phyloP scores from a whole-genome alignment of 2,329 filamentous ascomycete species.

The Gaeumannomyces sp. region DNA sequence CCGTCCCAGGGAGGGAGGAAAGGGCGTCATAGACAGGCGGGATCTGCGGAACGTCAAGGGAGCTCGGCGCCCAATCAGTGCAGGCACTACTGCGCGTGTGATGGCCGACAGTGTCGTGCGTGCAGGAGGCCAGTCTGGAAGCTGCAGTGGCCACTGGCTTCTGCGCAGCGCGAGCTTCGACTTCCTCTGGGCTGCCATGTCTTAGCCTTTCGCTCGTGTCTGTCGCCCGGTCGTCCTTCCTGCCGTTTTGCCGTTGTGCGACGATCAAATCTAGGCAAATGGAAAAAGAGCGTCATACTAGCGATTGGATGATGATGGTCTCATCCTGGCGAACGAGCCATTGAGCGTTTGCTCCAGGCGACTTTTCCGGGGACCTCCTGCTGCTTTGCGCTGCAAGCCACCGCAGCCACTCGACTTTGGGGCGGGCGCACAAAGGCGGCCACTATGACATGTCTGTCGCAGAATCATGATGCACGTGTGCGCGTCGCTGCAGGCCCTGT shows the following conservation, averaged over 20 bases:
- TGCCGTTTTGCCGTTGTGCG: not conserved
- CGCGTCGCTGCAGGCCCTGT: not conserved
- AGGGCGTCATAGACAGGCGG: not conserved
- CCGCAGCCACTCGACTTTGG: no score
- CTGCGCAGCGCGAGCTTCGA: not conserved
- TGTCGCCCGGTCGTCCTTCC: no score
- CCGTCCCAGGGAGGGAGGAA: not conserved
- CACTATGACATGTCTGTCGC: not conserved
- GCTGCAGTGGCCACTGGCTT: no score
- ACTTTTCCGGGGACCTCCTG: no score
- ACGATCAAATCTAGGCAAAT: not conserved
- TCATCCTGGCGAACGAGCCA: not conserved
- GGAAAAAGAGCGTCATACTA: not conserved
- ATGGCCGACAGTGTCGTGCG: not conserved
- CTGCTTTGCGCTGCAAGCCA: no score
- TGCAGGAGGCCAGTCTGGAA: not conserved
- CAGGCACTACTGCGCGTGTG: not conserved
- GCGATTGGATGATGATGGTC: not conserved
- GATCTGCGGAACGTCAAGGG: not conserved
- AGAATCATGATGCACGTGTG: not conserved
- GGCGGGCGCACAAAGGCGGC: no score
- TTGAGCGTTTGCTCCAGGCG: not conserved
- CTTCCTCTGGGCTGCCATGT: no score
- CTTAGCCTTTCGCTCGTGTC: no score
- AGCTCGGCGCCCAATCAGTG: not conserved